Base-by-base conservation (phyloP, 306 rosid species). In the Fragaria iinumae region DNA sequence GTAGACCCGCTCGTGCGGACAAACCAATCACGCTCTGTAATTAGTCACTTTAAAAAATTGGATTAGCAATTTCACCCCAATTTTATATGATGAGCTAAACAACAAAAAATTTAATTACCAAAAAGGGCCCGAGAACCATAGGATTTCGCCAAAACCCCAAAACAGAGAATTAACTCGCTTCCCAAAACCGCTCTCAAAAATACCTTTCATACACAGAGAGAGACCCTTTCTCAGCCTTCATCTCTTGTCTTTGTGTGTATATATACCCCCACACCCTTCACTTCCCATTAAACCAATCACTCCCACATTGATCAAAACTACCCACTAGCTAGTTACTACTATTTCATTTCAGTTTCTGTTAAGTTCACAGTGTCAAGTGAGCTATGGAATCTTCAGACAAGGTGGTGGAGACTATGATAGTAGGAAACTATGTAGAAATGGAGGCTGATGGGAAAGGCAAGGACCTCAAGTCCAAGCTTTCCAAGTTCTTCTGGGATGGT, bases 371-470 rank as follows among this genome's bases (percentile, higher is more conserved):
- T 27, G 41, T 12, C 43, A 13, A 34, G 23, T 65, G 16, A 71
- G 68, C 3, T 10, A 74, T 74, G 78, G 78, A 60, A 21, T 44
- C 86, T 20, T 77, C 89, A 0, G 99, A 92, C 11, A 95, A 95
- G 85, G 89, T 43, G 25, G 91, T 80, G 60, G 99, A 95, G 81
- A 84, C 90, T 0, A 92, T 88, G 21, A 87, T 92, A 39, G 97
- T 83, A 3, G 99, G 97, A 48, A 95, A 84, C 80, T 95, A 95
- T 76, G 96, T 87, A 8, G 99, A 95, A 83, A 95, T 95, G 97
- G 98, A 95, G 79, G 83, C 85, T 2, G 97, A 92, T 55, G 97
- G 96, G 13, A 84, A 92, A 45, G 82, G 88, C 4, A 78, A 82
- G 10, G 82, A 72, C 80, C 71, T 88, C 29, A 92, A 95, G 56